Percentiles rank a stretch among this genome's conserved stretches.
These are phyloP conservation scores for Starmerella asiatica DNA, from an alignment of 805 yeast species.

Conservation along the genomic window DNA sequence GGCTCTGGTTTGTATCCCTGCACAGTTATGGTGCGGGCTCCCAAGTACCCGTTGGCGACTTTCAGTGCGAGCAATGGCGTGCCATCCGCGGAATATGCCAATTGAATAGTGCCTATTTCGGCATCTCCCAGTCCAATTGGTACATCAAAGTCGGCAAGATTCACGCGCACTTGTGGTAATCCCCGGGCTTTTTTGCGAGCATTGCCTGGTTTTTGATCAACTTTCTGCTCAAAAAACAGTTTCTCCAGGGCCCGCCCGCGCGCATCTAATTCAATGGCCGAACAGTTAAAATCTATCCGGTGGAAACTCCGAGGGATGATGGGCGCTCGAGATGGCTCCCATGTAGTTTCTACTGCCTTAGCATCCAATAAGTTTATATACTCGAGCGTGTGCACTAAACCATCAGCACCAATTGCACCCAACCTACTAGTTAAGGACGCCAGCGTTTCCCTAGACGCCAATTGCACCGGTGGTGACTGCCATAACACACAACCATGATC, in stretches of 20 bases:
- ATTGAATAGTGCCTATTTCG: constrained; percentile 4
- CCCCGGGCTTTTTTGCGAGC: constrained; percentile 8
- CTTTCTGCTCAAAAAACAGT: constrained; percentile 15
- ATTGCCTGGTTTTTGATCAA: constrained; percentile 4
- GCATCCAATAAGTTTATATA: constrained; percentile 9
- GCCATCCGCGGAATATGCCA: background rate
- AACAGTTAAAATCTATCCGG: constrained; percentile 6
- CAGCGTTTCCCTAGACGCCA: constrained; percentile 35
- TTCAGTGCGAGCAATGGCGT: constrained; percentile 11
- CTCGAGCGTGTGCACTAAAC: constrained; percentile 37
- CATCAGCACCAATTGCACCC: constrained; percentile 47
- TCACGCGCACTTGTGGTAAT: constrained; percentile 10
- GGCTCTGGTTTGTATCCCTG: constrained; percentile 16
- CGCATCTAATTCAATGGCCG: constrained; percentile 10
- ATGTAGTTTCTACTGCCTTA: background rate
- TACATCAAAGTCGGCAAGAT: constrained; percentile 11
- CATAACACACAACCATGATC: constrained; percentile 62
- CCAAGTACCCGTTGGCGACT: constrained; percentile 17
- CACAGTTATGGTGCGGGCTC: constrained; percentile 17
- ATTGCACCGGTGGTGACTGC: constrained; percentile 37
- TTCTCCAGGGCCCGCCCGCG: constrained; percentile 19
- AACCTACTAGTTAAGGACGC: constrained; percentile 36
- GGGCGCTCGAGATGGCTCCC: constrained; percentile 13
- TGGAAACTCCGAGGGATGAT: constrained; percentile 7
- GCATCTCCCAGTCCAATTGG: background rate